Base-by-base conservation (phyloP, 116 monocot species). In the Dioscorea cayenensis region DNA sequence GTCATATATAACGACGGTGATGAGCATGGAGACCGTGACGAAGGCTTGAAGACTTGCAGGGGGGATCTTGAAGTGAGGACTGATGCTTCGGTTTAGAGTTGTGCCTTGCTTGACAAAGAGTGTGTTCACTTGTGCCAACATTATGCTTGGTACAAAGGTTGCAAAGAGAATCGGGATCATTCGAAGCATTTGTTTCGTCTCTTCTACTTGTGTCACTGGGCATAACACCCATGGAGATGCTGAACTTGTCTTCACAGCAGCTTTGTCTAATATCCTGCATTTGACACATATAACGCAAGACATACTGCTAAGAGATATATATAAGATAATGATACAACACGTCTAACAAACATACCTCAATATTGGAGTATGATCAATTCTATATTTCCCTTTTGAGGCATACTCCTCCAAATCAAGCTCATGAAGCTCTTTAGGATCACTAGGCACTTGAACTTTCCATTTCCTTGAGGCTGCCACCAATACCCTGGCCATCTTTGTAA, bases 51-150 rank as follows among this genome's bases (percentile, higher is more conserved):
- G 75, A 37, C 71, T 80, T 3, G 71, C 80, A 0, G 80, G 60
- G 12, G 80, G 80, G 28, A 80, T 71, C 18, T 75, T 35, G 60
- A 80, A 80, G 48, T 71, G 25, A 25, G 25, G 27, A 2, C 81
- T 72, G 1, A 80, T 75, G 60, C 71, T 70, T 17, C 75, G 51
- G 17, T 80, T 22, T 21, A 80, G 71, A 32, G 80, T 80, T 17
- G 65, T 75, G 16, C 75, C 80, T 69, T 80, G 80, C 50, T 80
- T 80, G 48, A 75, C 71, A 27, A 80, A 80, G 4, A 80, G 75
- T 35, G 80, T 80, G 20, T 71, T 71, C 12, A 66, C 32, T 60
- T 80, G 80, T 11, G 80, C 75, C 5, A 71, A 2, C 66, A 66
- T 75, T 21, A 49, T 75, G 49, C 63, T 59, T 20, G 80, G 80